Conservation (phyloP, 2,329 filamentous ascomycete species). For the Colletotrichum ledebouriae region DNA sequence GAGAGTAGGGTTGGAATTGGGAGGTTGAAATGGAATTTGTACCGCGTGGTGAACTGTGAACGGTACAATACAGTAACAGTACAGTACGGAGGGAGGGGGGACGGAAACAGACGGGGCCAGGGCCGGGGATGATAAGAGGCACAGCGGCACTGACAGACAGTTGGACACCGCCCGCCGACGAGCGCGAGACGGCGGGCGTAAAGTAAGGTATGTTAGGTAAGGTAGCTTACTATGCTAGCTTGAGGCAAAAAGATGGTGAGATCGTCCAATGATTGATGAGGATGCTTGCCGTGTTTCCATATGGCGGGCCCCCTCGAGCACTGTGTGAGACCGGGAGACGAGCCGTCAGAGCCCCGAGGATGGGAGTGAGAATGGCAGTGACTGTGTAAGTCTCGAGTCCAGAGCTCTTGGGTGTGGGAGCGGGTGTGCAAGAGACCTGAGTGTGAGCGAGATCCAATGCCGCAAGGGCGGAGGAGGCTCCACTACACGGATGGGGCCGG, state of each 20-base stretch:
- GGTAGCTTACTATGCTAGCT: not conserved
- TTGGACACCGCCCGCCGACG: not conserved
- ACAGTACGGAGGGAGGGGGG: not conserved
- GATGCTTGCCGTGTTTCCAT: slow-evolving; percentile 17
- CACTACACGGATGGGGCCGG: slow-evolving; percentile 39
- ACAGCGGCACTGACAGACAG: not conserved
- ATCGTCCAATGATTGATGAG: slow-evolving; percentile 28
- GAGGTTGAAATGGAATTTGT: slow-evolving; percentile 31
- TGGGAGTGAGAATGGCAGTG: too few species aligned
- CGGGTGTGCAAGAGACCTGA: too few species aligned
- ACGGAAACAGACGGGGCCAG: slow-evolving; percentile 27
- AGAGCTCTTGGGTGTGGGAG: too few species aligned
- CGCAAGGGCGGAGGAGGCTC: slow-evolving; percentile 36
- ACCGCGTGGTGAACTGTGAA: slow-evolving; percentile 3
- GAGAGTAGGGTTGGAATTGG: slow-evolving; percentile 35
- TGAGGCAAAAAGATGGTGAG: slow-evolving; percentile 1
- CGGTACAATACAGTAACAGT: too few species aligned
- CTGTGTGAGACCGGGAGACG: not conserved
- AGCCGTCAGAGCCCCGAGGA: slow-evolving; percentile 6
- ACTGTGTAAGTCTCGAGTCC: slow-evolving; percentile 18
- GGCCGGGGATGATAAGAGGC: slow-evolving; percentile 12
- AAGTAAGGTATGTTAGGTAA: too few species aligned
- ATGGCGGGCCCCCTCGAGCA: not conserved
- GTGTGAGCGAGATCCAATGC: not conserved
- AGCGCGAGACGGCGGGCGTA: slow-evolving; percentile 30